Conservation (phyloP, 805 yeast species). For the Myxozyma nipponensis region DNA sequence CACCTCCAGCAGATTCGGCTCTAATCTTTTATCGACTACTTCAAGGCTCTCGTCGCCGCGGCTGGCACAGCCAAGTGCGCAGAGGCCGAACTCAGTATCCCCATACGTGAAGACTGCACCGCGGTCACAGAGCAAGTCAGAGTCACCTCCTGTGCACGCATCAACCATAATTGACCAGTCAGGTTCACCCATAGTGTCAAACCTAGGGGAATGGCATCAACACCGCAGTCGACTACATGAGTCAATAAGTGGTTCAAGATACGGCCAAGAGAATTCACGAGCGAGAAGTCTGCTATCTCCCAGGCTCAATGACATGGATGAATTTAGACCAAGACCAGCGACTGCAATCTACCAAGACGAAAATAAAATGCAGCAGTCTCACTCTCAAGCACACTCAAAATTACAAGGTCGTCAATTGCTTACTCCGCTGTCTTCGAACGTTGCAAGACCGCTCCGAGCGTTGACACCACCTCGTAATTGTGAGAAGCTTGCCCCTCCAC, state of each 20-base stretch:
- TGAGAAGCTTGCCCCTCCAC: slow-evolving; percentile 20
- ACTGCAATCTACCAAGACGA: slow-evolving; percentile 17
- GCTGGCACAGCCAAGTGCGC: neutral
- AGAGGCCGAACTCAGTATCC: neutral
- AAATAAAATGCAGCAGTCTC: neutral
- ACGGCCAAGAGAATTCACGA: neutral
- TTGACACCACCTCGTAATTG: slow-evolving; percentile 21
- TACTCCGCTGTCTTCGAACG: slow-evolving; percentile 27
- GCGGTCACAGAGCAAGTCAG: neutral
- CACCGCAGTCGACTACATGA: neutral
- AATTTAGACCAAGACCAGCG: slow-evolving; percentile 2
- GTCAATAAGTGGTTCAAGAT: neutral
- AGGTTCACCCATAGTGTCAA: neutral
- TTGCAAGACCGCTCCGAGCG: slow-evolving; percentile 26
- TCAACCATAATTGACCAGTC: slow-evolving; percentile 1
- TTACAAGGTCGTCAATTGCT: slow-evolving; percentile 24
- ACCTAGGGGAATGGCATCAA: neutral
- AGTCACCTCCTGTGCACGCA: neutral
- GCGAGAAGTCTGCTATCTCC: slow-evolving; percentile 5
- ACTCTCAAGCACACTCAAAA: neutral
- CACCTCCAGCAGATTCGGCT: neutral
- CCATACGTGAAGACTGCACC: neutral
- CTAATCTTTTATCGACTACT: neutral
- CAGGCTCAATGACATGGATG: neutral
- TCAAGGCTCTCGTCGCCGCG: neutral